Evolutionary conservation across 352 stramenopile genomes (phyloP), one percentile per base, ranked within the genome.

Genomic region (Pythium grandisporangium): DNA sequence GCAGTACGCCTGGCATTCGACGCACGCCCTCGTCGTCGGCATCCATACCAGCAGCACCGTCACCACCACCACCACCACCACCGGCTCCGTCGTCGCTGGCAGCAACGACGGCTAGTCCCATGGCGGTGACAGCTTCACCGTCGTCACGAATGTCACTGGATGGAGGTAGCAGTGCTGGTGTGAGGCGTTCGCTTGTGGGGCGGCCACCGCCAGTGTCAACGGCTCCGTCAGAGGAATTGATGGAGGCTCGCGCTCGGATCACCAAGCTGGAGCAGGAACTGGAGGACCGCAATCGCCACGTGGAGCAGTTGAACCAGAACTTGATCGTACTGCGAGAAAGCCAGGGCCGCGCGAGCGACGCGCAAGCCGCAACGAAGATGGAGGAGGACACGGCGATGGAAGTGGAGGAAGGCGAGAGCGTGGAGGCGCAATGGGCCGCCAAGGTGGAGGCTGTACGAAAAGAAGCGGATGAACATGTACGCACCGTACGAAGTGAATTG

Each of bases 291-390:
- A 79, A 78, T 37, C 53, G 69, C 12, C 59, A 75, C 21, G 64
- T 84, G 3, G 68, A 84, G 45, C 74, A 87, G 49, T 41, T 84
- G 29, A 76, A 76, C 37, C 73, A 86, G 36, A 85, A 62, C 21
- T 35, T 85, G 12, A 39, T 47, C 0, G 61, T 77, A 24, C 60
- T 84, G 46, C 68, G 75, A 29, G 63, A 86, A 32, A 43, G 39
- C 2, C 53, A 56, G n/a, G 40, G 58, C 19, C 42, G 53, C 0
- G 30, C 23, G 7, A 23, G 32, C 10, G 21, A 35, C 0, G 13
- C 33, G 33, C 33, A 16, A 20, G 33, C 11, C 11, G 33, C 13
- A 38, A 38, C 33, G 11, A 11, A 11, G 13, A 2, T 16, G 13
- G 33, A 46, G 16, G 46, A 40, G 32, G 40, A 21, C n/a, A 62